phyloP scores from a whole-genome alignment of 306 rosid species.

The Macrotyloma uniflorum region DNA sequence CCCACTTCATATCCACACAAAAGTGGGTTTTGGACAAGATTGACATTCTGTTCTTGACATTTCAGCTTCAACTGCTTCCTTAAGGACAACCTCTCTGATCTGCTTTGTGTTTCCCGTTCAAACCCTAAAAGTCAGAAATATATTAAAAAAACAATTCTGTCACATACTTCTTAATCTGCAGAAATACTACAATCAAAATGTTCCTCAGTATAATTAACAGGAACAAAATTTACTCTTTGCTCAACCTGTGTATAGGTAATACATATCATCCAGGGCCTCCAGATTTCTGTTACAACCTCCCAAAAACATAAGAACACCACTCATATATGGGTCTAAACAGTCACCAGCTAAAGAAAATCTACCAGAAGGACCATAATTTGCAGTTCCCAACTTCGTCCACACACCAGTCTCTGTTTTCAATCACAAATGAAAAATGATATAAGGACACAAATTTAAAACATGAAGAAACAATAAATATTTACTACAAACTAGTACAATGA shows the following conservation, averaged over 20 bases:
- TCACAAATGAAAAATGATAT: conserved; percentile 25
- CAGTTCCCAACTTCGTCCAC: conserved; percentile 69
- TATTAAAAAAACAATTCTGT: conserved; percentile 16
- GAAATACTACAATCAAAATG: neutral
- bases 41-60: conserved; percentile 76
- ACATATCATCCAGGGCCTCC: conserved; percentile 86
- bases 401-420: conserved; percentile 67
- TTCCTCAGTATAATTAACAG: neutral
- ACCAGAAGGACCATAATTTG: conserved; percentile 68
- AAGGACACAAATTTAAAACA: conserved; percentile 7
- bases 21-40: conserved; percentile 49
- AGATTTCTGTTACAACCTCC: conserved; percentile 87
- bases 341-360: conserved; percentile 85
- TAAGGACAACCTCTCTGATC: conserved; percentile 72
- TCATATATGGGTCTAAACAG: conserved; percentile 68
- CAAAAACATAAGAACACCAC: conserved; percentile 76
- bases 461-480: neutral
- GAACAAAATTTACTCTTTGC: conserved; percentile 2
- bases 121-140: conserved; percentile 63
- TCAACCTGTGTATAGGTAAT: conserved; percentile 78
- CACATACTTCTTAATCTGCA: conserved; percentile 10
- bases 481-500: neutral
- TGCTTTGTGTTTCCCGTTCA: conserved; percentile 57
- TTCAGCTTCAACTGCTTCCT: conserved; percentile 83
- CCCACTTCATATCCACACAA: conserved; percentile 50